phyloP scores from a whole-genome alignment of 257 asterid species.

The Petrea volubilis region DNA sequence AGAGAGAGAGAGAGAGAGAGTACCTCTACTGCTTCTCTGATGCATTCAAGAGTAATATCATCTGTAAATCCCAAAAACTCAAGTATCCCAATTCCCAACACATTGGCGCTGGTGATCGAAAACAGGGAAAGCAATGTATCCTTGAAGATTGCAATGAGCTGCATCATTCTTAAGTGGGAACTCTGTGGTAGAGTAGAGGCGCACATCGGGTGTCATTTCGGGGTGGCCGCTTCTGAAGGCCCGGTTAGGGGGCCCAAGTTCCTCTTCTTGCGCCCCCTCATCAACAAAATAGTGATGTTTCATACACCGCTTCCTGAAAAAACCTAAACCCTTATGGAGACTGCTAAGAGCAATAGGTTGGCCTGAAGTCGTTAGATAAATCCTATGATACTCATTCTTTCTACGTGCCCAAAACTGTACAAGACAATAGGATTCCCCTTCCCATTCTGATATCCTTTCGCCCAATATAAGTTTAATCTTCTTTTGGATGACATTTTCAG shows the following conservation, averaged over 20 bases:
- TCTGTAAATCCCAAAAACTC: not conserved
- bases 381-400: not conserved
- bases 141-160: not conserved
- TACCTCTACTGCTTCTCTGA: not conserved
- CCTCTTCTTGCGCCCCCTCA: conserved; percentile 1
- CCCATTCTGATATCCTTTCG: not conserved
- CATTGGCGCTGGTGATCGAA: not conserved
- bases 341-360: not conserved
- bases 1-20: no score
- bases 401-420: conserved; percentile 13
- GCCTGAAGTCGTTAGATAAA: not conserved
- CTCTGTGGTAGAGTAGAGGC: conserved; percentile 18
- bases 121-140: conserved; percentile 3
- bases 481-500: not conserved
- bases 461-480: not conserved
- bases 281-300: not conserved
- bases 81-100: conserved; percentile 22
- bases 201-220: not conserved
- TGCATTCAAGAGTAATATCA: not conserved
- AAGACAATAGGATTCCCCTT: not conserved
- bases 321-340: not conserved
- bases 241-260: conserved; percentile 15
- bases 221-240: not conserved
- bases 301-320: conserved; percentile 6
- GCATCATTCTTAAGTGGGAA: conserved; percentile 14